A percentile compares a stretch with the other conserved stretches of the same genome.
These are phyloP conservation scores for Boletus subcaerulescens DNA, from an alignment of 768 basidiomycete genomes.

Conservation along the genomic window DNA sequence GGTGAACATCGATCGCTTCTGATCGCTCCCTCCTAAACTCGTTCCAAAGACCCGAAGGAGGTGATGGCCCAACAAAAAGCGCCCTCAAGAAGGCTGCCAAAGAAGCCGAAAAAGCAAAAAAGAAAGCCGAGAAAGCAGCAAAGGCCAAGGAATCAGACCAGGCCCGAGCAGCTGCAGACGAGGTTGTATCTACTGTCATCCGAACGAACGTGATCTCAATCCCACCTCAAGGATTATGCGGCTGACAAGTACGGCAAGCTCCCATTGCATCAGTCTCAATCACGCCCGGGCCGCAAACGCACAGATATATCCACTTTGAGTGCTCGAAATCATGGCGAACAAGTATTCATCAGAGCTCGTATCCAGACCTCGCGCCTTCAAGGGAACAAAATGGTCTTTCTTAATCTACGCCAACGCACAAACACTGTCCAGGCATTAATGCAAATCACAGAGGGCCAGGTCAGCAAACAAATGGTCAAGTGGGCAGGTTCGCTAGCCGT, in stretches of 20 bases:
- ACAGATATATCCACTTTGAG: slow-evolving; percentile 65
- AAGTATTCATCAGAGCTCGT: slow-evolving; percentile 82
- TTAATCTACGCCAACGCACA: slow-evolving; percentile 85
- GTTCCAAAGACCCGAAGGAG: slow-evolving; percentile 21
- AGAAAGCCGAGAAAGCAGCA: slow-evolving; percentile 82
- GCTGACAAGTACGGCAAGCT: slow-evolving; percentile 79
- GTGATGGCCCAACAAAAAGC: slow-evolving; percentile 71
- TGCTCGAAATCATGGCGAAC: slow-evolving; percentile 61
- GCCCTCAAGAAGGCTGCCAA: slow-evolving; percentile 92
- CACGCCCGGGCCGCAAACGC: slow-evolving; percentile 59
- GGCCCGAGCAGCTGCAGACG: slow-evolving; percentile 64
- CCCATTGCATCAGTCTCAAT: slow-evolving; percentile 89
- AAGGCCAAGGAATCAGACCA: slow-evolving; percentile 75
- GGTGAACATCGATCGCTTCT: slow-evolving; percentile 3
- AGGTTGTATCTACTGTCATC: slow-evolving; percentile 30
- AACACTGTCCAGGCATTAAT: slow-evolving; percentile 87
- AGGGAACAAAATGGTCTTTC: slow-evolving; percentile 94
- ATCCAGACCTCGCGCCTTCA: slow-evolving; percentile 90
- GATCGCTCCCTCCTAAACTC: neutral
- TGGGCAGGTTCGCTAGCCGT: slow-evolving; percentile 75
- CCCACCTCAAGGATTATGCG: slow-evolving; percentile 62
- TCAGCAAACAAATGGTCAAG: slow-evolving; percentile 98
- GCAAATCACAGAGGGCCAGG: slow-evolving; percentile 61
- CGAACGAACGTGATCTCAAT: slow-evolving; percentile 28
- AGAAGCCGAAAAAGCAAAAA: slow-evolving; percentile 86